Percentiles rank a stretch among this genome's conserved stretches.
phyloP scores from a whole-genome alignment of 305 asterid genomes.

The Solanum aculeatissimum region DNA sequence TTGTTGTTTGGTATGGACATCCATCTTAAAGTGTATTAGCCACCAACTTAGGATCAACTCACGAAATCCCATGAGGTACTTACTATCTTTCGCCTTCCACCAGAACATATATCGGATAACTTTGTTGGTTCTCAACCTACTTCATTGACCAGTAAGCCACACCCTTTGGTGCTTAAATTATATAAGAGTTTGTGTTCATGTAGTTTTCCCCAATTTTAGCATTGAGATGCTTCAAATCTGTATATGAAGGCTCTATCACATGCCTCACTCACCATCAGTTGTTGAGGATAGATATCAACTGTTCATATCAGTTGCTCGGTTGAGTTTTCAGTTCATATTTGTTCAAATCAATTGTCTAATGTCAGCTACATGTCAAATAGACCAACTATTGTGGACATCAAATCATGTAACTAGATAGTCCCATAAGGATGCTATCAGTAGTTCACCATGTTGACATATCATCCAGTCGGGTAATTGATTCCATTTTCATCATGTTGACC shows the following conservation, averaged over 20 bases:
- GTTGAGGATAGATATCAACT: not conserved
- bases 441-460: not conserved
- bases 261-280: not conserved
- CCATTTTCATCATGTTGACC: not conserved
- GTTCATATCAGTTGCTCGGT: not conserved
- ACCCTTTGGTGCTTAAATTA: not conserved
- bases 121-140: not conserved
- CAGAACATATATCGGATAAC: not conserved
- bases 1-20: not conserved
- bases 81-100: not conserved
- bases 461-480: not conserved
- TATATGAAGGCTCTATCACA: not conserved
- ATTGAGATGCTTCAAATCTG: not conserved
- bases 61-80: not conserved
- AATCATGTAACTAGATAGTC: not conserved
- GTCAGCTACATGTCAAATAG: not conserved
- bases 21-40: not conserved
- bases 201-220: not conserved
- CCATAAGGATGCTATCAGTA: not conserved
- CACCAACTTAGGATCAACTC: not conserved
- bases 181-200: not conserved
- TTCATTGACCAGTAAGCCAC: not conserved
- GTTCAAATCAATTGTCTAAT: not conserved
- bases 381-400: not conserved
- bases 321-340: not conserved